Evolutionary conservation across 2,329 filamentous ascomycete species (phyloP).

Genomic region (Emericellopsis atlantica): DNA sequence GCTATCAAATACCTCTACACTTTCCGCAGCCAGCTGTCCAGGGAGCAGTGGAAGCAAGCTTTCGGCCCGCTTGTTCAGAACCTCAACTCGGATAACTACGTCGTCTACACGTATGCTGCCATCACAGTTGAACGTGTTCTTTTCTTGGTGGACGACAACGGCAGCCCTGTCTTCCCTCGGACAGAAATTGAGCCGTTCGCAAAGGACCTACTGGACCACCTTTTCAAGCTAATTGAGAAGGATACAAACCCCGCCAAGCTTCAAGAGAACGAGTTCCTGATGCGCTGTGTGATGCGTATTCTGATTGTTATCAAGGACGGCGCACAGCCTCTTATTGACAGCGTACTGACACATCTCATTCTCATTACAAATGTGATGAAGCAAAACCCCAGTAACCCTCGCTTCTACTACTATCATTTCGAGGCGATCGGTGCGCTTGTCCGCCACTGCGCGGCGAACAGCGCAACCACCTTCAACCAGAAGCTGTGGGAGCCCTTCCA

Average conservation of each 20-base stretch:
- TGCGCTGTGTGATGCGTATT: constrained; percentile 97
- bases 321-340: constrained; percentile 60
- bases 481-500: constrained; percentile 77
- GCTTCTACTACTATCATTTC: constrained; percentile 98
- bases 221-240: constrained; percentile 85
- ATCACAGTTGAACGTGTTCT: constrained; percentile 93
- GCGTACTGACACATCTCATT: constrained; percentile 71
- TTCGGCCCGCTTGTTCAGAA: constrained; percentile 87
- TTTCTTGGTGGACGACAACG: constrained; percentile 64
- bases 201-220: constrained; percentile 75
- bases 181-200: constrained; percentile 69
- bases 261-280: constrained; percentile 96
- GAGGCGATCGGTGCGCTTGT: constrained; percentile 88
- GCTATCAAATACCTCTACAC: constrained; percentile 97
- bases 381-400: constrained; percentile 89
- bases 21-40: constrained; percentile 88
- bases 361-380: constrained; percentile 86
- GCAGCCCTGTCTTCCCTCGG: constrained; percentile 68
- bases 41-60: constrained; percentile 81
- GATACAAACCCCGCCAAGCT: constrained; percentile 79
- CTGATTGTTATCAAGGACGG: constrained; percentile 86
- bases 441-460: constrained; percentile 47
- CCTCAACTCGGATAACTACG: constrained; percentile 79
- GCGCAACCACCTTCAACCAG: constrained; percentile 64
- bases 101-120: constrained; percentile 94